Evolutionary conservation across 192 early-diverging fungal genomes (phyloP).

Genomic region (Coemansia sp.): DNA sequence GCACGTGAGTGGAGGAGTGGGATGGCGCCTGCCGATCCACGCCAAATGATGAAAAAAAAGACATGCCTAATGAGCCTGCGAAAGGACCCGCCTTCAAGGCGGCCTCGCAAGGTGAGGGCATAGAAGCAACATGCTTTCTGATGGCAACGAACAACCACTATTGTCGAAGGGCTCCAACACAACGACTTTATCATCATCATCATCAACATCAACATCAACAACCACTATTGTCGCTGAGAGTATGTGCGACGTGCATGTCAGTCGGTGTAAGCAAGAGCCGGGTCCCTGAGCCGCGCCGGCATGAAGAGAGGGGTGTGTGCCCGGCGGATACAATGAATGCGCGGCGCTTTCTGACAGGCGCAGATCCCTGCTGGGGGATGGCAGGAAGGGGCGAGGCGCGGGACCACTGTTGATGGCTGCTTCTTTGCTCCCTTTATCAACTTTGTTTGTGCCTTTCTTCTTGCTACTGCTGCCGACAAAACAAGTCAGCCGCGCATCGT

Average conservation of each 20-base stretch:
- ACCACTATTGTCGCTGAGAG: background rate
- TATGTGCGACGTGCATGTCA: background rate
- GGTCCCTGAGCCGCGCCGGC: background rate
- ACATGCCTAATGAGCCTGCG: conserved; percentile 9
- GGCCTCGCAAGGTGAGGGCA: conserved; percentile 5
- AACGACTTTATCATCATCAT: too few relatives aligned
- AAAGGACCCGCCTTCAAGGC: background rate
- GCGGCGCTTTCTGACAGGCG: conserved; percentile 6
- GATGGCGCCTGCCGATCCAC: conserved; percentile 6
- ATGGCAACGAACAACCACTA: background rate
- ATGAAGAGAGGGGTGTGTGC: background rate
- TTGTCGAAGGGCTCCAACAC: background rate
- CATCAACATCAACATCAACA: too few relatives aligned
- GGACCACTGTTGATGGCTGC: conserved; percentile 4
- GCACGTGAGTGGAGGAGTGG: conserved; percentile 3
- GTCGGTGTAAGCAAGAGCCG: background rate
- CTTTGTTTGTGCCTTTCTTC: background rate
- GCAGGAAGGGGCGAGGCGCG: background rate
- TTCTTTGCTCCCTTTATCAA: conserved; percentile 3
- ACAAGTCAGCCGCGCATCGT: conserved; percentile 9
- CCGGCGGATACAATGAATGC: background rate
- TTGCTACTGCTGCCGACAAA: conserved; percentile 8
- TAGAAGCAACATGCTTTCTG: background rate
- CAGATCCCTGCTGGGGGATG: conserved; percentile 7
- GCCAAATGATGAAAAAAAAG: conserved; percentile 9